Conservation (phyloP, 2,329 filamentous ascomycete species). For the Botrytis deweyae region DNA sequence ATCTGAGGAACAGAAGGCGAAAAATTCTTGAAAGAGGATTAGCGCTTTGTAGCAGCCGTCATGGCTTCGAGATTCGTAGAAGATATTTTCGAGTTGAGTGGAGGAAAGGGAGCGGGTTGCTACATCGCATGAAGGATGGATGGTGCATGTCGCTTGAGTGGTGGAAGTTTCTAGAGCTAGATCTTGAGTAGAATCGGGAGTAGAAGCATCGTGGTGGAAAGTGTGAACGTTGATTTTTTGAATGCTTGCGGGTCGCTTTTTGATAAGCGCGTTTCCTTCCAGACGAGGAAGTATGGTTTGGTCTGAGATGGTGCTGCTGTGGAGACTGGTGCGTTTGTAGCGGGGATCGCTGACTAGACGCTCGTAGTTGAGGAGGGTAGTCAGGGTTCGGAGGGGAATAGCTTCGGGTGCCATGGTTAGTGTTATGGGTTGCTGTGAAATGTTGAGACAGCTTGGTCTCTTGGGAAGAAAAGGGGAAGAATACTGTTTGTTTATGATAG, state of each 20-base stretch:
- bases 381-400: constrained; percentile 19
- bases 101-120: not conserved
- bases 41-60: constrained; percentile 20
- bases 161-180: too few relatives aligned
- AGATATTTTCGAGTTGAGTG: constrained; percentile 13
- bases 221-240: not conserved
- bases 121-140: not conserved
- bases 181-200: not conserved
- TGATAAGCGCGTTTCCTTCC: not conserved
- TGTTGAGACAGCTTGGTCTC: not conserved
- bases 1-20: constrained; percentile 9
- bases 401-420: not conserved
- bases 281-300: not conserved
- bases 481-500: not conserved
- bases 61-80: constrained; percentile 18
- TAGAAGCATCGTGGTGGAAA: not conserved
- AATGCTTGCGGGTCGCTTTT: not conserved
- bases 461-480: not conserved
- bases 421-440: not conserved
- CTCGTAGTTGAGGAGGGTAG: constrained; percentile 20
- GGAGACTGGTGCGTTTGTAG: not conserved
- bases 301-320: not conserved
- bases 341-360: constrained; percentile 6
- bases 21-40: constrained; percentile 16
- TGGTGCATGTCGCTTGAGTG: not conserved